phyloP scores from a whole-genome alignment of 1,139 yeast species.

The Arxiozyma telluris region DNA sequence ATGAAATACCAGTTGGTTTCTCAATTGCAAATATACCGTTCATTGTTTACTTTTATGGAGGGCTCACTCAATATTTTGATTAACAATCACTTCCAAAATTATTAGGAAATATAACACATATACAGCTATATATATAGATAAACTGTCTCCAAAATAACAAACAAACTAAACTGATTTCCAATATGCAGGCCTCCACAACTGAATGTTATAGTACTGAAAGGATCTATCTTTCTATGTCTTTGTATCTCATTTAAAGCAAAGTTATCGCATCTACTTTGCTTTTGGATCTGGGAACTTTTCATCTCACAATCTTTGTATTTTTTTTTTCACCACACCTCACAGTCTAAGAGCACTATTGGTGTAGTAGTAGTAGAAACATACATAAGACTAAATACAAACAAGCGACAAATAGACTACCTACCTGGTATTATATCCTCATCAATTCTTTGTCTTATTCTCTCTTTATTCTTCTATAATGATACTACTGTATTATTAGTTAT shows the following conservation, averaged over 20 bases:
- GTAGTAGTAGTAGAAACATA: neutral
- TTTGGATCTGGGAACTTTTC: neutral
- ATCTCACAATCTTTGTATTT: neutral
- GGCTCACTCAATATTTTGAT: neutral
- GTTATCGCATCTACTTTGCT: neutral
- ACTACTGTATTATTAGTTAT: neutral
- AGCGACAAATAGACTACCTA: neutral
- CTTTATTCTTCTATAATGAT: too few species aligned
- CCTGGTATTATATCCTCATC: neutral
- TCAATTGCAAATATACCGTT: constrained; percentile 90
- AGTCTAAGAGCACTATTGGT: neutral
- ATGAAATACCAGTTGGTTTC: constrained; percentile 81
- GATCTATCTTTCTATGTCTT: neutral
- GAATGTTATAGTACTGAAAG: neutral
- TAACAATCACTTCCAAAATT: neutral
- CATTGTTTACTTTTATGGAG: constrained; percentile 33
- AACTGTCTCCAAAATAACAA: too few species aligned
- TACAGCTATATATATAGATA: too few species aligned
- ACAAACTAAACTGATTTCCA: too few species aligned
- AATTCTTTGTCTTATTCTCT: too few species aligned
- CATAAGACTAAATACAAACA: neutral
- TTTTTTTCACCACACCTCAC: neutral
- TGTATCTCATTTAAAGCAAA: neutral
- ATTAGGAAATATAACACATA: too few species aligned
- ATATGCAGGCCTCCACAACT: too few species aligned